Conservation (phyloP, 441 rosid species). For the Euphorbia celastroides region DNA sequence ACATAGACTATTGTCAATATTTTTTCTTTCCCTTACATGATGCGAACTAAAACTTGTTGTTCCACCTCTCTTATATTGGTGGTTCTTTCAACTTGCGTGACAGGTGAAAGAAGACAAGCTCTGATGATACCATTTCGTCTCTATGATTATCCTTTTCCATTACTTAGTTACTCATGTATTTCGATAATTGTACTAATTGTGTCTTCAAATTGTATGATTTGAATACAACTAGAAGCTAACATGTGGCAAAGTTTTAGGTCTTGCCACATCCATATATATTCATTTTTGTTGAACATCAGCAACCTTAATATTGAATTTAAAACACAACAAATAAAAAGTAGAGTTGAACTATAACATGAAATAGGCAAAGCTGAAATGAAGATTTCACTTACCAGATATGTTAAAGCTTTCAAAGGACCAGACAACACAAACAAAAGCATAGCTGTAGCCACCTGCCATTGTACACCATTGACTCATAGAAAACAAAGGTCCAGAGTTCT, state of each 20-base stretch:
- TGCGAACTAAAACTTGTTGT: neutral
- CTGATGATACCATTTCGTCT: neutral
- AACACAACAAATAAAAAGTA: too few species aligned
- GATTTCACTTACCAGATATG: conserved; percentile 63
- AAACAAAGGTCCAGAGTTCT: too few species aligned
- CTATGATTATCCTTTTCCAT: neutral
- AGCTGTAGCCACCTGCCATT: conserved; percentile 76
- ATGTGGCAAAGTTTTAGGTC: too few species aligned
- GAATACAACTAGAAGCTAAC: neutral
- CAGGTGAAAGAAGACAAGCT: too few species aligned
- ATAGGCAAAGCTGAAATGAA: neutral
- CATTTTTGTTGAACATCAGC: too few species aligned
- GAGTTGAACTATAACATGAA: too few species aligned
- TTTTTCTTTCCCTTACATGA: neutral
- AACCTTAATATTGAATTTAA: too few species aligned
- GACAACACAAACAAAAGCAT: conserved; percentile 77
- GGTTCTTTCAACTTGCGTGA: too few species aligned
- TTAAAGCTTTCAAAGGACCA: conserved; percentile 81
- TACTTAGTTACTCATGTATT: neutral
- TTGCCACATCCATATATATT: too few species aligned
- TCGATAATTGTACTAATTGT: neutral
- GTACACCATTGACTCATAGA: neutral
- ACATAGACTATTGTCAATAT: neutral
- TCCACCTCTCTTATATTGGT: too few species aligned
- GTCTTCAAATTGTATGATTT: neutral